Base-by-base conservation (phyloP, 169 alveolate genomes). In the Plasmodium vivax region DNA sequence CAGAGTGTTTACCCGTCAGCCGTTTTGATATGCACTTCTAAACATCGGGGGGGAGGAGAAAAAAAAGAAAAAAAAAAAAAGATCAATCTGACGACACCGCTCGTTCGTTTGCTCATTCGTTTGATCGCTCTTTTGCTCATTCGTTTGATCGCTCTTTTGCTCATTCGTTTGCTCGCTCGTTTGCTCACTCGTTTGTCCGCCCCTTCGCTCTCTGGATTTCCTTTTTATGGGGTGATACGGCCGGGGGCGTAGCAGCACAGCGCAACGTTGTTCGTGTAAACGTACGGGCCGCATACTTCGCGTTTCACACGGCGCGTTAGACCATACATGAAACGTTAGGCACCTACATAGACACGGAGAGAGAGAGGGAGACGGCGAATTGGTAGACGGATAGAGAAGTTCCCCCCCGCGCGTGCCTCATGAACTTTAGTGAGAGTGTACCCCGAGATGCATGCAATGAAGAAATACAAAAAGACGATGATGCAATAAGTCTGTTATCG, bases 351-450 rank as follows among this genome's bases (percentile, higher is more conserved):
- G 62, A 51, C 62, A 51, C 62, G 27, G 62, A 47, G 5, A 47
- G 19, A 47, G 7, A 12, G 58, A 47, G 2, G 14, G 58, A 47
- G 58, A 2, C 58, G 19, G 19, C 23, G 23, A 51, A 56, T 83
- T 32, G 38, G n/a, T 16, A 58, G 43, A 84, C 79, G 43, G 75
- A 72, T 74, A 72, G 75, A 72, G 6, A 84, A 41, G 45, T 45
- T 23, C 43, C 23, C 43, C 19, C 45, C 19, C 19, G 68, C 34
- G 68, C 36, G 71, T 36, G 5, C 88, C 94, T 80, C 74, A 88
- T 88, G 94, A 88, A 41, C 94, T 7, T 80, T 80, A 77, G 77
- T 79, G 94, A 62, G 45, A 88, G 54, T 36, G 30, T 36, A 8
- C 72, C 84, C 23, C 19, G 7, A 88, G 51, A 80, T 74, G 72